Conservation (phyloP, 192 early-diverging fungal genomes). For the Backusella macrospora region DNA sequence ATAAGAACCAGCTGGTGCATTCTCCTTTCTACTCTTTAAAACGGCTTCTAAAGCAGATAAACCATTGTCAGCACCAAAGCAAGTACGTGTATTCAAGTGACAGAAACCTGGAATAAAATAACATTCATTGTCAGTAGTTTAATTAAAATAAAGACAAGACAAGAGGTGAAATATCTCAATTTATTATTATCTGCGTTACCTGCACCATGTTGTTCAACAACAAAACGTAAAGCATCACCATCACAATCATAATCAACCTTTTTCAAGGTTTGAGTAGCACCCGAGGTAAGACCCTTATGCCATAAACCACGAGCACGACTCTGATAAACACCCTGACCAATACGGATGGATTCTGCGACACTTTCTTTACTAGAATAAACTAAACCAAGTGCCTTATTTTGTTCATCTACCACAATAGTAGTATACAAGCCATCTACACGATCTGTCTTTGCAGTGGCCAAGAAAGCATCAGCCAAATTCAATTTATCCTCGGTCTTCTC, state of each 20-base stretch:
- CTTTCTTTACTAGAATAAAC: constrained; percentile 89
- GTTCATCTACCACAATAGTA: constrained; percentile 93
- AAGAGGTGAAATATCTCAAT: background rate
- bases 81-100: constrained; percentile 87
- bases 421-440: constrained; percentile 90
- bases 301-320: constrained; percentile 88
- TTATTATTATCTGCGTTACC: constrained; percentile 45
- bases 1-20: constrained; percentile 89
- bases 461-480: constrained; percentile 62
- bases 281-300: constrained; percentile 96
- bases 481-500: constrained; percentile 31
- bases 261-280: constrained; percentile 87
- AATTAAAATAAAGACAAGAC: background rate
- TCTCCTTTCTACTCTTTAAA: constrained; percentile 66
- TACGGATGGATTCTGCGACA: constrained; percentile 77
- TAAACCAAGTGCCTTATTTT: constrained; percentile 84
- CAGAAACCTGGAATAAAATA: constrained; percentile 83
- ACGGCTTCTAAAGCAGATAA: constrained; percentile 72
- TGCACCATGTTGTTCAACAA: constrained; percentile 82
- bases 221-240: constrained; percentile 82
- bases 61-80: constrained; percentile 85
- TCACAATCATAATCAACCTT: constrained; percentile 90
- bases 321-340: constrained; percentile 89
- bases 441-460: constrained; percentile 67
- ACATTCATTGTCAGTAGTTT: too few species aligned